phyloP scores from a whole-genome alignment of 2,329 filamentous ascomycete genomes.

The Dactylellina parvicollis region DNA sequence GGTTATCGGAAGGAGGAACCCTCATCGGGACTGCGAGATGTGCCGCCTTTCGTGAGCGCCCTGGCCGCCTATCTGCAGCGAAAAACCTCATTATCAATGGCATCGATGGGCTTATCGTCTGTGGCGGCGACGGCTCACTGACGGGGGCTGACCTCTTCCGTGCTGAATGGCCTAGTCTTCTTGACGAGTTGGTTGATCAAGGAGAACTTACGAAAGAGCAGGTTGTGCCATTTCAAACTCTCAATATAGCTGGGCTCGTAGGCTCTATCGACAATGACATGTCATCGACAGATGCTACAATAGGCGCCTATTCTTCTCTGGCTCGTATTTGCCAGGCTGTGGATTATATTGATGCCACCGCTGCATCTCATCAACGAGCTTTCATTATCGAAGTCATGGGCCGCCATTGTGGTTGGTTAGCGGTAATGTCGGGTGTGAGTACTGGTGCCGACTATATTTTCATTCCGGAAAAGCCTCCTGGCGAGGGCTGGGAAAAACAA shows the following conservation, averaged over 20 bases:
- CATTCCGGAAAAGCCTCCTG: conserved; percentile 90
- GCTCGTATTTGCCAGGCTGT: conserved; percentile 94
- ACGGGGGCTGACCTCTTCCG: conserved; percentile 96
- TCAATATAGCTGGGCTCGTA: conserved; percentile 96
- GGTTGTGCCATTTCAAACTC: conserved; percentile 78
- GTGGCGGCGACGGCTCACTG: conserved; percentile 93
- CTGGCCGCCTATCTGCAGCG: conserved; percentile 82
- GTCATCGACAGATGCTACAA: conserved; percentile 95
- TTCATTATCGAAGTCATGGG: conserved; percentile 99
- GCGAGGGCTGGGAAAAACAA: conserved; percentile 85
- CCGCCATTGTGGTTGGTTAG: conserved; percentile 95
- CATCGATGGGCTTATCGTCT: conserved; percentile 95
- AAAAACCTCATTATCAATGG: conserved; percentile 94
- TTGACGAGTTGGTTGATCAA: conserved; percentile 82
- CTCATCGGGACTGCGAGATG: conserved; percentile 95
- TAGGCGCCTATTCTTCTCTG: conserved; percentile 94
- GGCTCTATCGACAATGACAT: conserved; percentile 99
- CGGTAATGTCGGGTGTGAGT: conserved; percentile 92
- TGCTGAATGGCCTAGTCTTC: conserved; percentile 85
- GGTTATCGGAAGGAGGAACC: conserved; percentile 91
- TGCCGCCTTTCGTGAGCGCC: conserved; percentile 88
- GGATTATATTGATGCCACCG: conserved; percentile 95
- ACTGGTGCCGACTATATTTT: conserved; percentile 97
- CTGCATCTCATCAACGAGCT: conserved; percentile 90
- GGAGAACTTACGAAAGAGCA: conserved; percentile 77